These are phyloP conservation scores for Dothideomycetes sp. DNA, from an alignment of 2,329 filamentous ascomycete species.

Conservation along the genomic window DNA sequence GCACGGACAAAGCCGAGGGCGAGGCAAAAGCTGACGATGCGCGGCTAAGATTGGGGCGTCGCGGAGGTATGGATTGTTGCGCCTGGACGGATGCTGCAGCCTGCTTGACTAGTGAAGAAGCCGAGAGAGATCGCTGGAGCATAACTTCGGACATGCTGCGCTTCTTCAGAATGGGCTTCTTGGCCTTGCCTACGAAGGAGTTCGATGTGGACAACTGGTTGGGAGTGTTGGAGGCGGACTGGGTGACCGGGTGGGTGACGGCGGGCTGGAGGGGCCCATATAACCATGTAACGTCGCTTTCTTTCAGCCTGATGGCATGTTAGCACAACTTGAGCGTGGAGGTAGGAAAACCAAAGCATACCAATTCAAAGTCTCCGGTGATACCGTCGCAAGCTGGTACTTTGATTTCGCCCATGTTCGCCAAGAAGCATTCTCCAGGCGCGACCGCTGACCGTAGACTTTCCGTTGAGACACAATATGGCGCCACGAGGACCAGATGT, in stretches of 20 bases:
- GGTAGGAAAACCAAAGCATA: constrained; percentile 33
- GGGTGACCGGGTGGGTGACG: constrained; percentile 40
- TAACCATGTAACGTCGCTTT: constrained; percentile 94
- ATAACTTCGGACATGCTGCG: constrained; percentile 93
- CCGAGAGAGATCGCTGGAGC: constrained; percentile 77
- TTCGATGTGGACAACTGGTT: constrained; percentile 49
- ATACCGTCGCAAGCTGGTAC: constrained; percentile 74
- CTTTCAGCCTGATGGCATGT: constrained; percentile 63
- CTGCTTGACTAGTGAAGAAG: constrained; percentile 81
- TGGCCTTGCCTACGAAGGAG: constrained; percentile 65
- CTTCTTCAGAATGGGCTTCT: constrained; percentile 94
- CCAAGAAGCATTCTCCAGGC: constrained; percentile 95
- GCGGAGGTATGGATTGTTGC: constrained; percentile 48
- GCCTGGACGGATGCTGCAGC: constrained; percentile 78
- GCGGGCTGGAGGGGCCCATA: constrained; percentile 85
- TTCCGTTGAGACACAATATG: constrained; percentile 74
- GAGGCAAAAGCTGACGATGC: constrained; percentile 59
- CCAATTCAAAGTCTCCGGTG: constrained; percentile 90
- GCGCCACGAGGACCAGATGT: constrained; percentile 96
- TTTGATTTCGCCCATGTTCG: constrained; percentile 92
- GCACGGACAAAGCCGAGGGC: constrained; percentile 47
- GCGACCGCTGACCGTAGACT: constrained; percentile 67
- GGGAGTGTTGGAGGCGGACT: constrained; percentile 37
- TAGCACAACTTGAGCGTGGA: constrained; percentile 14
- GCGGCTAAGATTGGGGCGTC: constrained; percentile 41